Conservation (phyloP, 768 basidiomycete genomes). For the Rhodosporidiobolus sp. region DNA sequence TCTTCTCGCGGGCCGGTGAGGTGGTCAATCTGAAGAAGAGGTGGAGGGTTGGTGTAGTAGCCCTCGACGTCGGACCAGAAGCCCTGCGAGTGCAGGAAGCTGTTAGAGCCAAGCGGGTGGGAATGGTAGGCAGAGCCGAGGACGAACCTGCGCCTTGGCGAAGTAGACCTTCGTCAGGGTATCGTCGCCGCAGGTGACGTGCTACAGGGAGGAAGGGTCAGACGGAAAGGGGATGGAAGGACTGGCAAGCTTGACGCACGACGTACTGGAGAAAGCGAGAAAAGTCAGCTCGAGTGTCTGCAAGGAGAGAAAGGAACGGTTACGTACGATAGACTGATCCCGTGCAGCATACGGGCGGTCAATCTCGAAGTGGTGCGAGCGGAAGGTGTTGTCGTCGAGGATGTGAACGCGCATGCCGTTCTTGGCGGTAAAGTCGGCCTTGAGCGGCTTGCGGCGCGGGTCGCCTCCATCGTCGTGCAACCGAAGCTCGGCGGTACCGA, state of each 20-base stretch:
- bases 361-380: slow-evolving; percentile 21
- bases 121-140: background rate
- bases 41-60: slow-evolving; percentile 17
- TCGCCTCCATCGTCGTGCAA: background rate
- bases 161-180: slow-evolving; percentile 9
- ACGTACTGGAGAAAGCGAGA: background rate
- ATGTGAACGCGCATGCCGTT: slow-evolving; percentile 28
- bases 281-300: background rate
- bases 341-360: slow-evolving; percentile 5
- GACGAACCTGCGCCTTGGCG: slow-evolving; percentile 16
- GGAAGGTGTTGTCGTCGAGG: slow-evolving; percentile 15
- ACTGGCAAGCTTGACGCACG: background rate
- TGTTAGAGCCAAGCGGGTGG: no score
- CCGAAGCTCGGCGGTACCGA: slow-evolving; percentile 9
- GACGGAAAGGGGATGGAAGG: background rate
- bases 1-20: slow-evolving; percentile 1
- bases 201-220: background rate
- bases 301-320: background rate
- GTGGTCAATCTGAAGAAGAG: slow-evolving; percentile 3
- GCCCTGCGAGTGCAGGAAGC: background rate
- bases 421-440: background rate
- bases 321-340: slow-evolving; percentile 20
- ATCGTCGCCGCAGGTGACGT: slow-evolving; percentile 33
- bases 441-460: background rate
- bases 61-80: slow-evolving; percentile 33